Conservation (phyloP, 768 basidiomycete genomes). For the Kwoniella heveanensis region DNA sequence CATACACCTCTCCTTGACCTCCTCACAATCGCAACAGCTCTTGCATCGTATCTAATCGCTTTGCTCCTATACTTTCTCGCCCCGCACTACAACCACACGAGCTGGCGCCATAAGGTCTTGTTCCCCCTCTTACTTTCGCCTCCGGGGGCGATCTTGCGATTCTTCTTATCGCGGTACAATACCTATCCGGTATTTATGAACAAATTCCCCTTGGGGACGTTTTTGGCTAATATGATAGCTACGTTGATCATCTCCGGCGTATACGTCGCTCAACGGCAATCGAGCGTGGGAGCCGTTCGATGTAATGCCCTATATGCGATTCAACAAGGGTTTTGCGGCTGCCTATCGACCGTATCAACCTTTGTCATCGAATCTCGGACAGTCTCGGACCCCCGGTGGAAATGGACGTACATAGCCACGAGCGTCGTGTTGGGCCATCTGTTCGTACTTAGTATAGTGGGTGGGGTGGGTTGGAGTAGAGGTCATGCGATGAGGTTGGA, state of each 20-base stretch:
- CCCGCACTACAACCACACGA: slow-evolving; percentile 55
- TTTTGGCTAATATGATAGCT: slow-evolving; percentile 61
- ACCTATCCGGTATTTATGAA: slow-evolving; percentile 53
- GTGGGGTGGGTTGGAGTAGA: slow-evolving; percentile 56
- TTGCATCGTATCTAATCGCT: slow-evolving; percentile 72
- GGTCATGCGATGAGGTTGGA: neutral
- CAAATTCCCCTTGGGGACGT: slow-evolving; percentile 53
- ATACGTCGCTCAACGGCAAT: slow-evolving; percentile 64
- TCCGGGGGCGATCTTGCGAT: slow-evolving; percentile 84
- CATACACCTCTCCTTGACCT: slow-evolving; percentile 59
- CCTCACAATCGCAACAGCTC: slow-evolving; percentile 62
- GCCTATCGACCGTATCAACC: slow-evolving; percentile 90
- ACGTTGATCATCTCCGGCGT: slow-evolving; percentile 79
- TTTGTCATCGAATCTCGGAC: slow-evolving; percentile 78
- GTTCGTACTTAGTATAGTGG: slow-evolving; percentile 71
- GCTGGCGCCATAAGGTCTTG: slow-evolving; percentile 75
- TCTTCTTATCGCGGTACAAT: slow-evolving; percentile 76
- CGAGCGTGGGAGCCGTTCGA: slow-evolving; percentile 26
- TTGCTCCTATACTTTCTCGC: slow-evolving; percentile 78
- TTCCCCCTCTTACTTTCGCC: slow-evolving; percentile 86
- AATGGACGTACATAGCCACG: slow-evolving; percentile 68
- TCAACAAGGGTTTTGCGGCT: slow-evolving; percentile 90
- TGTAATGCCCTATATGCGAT: slow-evolving; percentile 81
- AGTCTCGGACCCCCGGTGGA: slow-evolving; percentile 62
- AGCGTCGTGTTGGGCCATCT: slow-evolving; percentile 74